Conservation (phyloP, 257 asterid genomes). For the Phtheirospermum japonicum region DNA sequence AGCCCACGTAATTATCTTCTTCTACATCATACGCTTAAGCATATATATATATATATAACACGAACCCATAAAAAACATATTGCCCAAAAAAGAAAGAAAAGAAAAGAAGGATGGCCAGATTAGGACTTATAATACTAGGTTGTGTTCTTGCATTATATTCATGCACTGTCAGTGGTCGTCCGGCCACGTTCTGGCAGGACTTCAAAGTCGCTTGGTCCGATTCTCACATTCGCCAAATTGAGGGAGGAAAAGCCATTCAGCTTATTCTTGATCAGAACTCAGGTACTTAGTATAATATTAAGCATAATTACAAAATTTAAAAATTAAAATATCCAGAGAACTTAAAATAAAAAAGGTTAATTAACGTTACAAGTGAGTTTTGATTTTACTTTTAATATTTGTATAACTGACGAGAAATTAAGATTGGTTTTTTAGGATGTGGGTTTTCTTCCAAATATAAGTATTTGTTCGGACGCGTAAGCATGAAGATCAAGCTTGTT, state of each 20-base stretch:
- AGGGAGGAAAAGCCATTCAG: conserved; percentile 70
- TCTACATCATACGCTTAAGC: conserved; percentile 1
- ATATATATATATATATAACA: too few species aligned
- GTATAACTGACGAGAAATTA: background rate
- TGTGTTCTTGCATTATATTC: conserved; percentile 22
- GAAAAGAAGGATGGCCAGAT: conserved; percentile 25
- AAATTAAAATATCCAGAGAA: too few species aligned
- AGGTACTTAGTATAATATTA: too few species aligned
- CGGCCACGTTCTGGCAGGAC: conserved; percentile 66
- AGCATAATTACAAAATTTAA: too few species aligned
- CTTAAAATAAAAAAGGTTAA: too few species aligned
- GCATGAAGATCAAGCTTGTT: conserved; percentile 66
- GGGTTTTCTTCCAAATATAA: conserved; percentile 50
- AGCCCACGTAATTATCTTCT: background rate
- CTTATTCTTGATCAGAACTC: conserved; percentile 55
- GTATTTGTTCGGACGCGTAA: conserved; percentile 42
- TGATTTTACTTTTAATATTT: too few species aligned
- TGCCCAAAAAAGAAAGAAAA: background rate
- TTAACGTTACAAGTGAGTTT: too few species aligned
- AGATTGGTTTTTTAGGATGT: conserved; percentile 34
- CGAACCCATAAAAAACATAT: background rate
- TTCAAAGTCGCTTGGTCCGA: conserved; percentile 60
- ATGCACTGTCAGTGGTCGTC: conserved; percentile 41
- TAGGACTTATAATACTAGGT: conserved; percentile 22
- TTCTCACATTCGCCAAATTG: conserved; percentile 60